Base-by-base conservation (phyloP, 1,139 yeast species). In the Yamadazyma mexicana region DNA sequence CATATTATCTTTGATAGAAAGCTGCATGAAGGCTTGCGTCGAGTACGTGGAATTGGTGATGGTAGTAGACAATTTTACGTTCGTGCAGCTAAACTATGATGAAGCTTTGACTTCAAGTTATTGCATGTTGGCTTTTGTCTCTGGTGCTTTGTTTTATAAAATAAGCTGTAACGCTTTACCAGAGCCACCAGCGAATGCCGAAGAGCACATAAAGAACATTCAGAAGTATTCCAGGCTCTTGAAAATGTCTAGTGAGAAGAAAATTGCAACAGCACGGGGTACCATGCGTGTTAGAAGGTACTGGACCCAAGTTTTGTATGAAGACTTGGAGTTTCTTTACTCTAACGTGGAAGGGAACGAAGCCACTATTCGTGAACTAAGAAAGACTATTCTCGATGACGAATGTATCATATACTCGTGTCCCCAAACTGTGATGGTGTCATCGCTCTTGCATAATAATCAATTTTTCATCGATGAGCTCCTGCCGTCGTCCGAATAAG, bases 271-370 rank as follows among this genome's bases (percentile, higher is more conserved):
- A 2, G 31, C 47, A 2, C 43, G 45, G 18, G 49, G 49, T 1
- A 46, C 49, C 10, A 26, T 36, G 27, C 40, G 49, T 31, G 35
- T 46, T 6, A 36, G 43, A 12, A 28, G 44, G 15, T 42, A 35
- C 31, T 46, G 49, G 49, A 35, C 40, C 5, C 44, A 46, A 23
- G 35, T 42, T 4, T 36, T 46, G 20, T 30, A 35, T 28, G 43
- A 45, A 35, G 49, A 46, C 30, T 17, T 28, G 18, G 31, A 16
- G n/a, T 28, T 28, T 11, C 14, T 28, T 4, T 16, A 9, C 20
- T 28, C 31, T 5, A 17, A 28, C 11, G 31, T 15, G 10, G 39
- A 34, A 15, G 11, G 12, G 5, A 33, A 15, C 16, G 30, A 33
- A 7, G 11, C n/a, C 4, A 24, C 17, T 9, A 25, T 33, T 24